Conservation (phyloP, 345 rosid genomes). For the Physaria fendleri region DNA sequence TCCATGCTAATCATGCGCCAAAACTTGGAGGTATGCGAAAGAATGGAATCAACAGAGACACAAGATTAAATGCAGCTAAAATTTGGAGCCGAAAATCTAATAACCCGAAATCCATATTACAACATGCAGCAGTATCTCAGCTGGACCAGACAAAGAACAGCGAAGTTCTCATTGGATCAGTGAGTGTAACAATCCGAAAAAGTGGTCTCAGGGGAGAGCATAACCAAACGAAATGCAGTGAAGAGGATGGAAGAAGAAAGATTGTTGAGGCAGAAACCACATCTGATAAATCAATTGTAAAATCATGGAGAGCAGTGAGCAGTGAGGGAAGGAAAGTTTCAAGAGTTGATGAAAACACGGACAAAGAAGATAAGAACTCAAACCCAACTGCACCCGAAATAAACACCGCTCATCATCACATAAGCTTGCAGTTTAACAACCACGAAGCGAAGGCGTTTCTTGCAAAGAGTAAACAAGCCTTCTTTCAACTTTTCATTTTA, state of each 20-base stretch:
- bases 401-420: conserved; percentile 18
- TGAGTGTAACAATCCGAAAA: conserved; percentile 57
- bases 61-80: conserved; percentile 41
- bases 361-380: conserved; percentile 15
- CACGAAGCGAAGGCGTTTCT: conserved; percentile 70
- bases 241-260: conserved; percentile 40
- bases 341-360: conserved; percentile 4
- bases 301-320: conserved; percentile 38
- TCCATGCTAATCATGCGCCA: conserved; percentile 34
- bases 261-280: conserved; percentile 13
- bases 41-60: conserved; percentile 51
- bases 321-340: conserved; percentile 28
- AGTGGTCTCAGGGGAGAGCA: conserved; percentile 29
- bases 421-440: conserved; percentile 40
- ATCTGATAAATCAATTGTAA: conserved; percentile 29
- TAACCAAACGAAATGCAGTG: conserved; percentile 31
- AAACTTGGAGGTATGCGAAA: conserved; percentile 46
- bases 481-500: neutral
- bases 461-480: conserved; percentile 53
- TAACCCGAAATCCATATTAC: conserved; percentile 34
- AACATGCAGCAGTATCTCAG: conserved; percentile 39
- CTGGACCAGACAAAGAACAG: conserved; percentile 39
- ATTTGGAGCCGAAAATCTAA: conserved; percentile 74
- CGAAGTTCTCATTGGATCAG: conserved; percentile 79
- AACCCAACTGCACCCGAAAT: neutral